Evolutionary conservation across 208 protist genomes (phyloP).

Genomic region (Wallacemonas sp.): DNA sequence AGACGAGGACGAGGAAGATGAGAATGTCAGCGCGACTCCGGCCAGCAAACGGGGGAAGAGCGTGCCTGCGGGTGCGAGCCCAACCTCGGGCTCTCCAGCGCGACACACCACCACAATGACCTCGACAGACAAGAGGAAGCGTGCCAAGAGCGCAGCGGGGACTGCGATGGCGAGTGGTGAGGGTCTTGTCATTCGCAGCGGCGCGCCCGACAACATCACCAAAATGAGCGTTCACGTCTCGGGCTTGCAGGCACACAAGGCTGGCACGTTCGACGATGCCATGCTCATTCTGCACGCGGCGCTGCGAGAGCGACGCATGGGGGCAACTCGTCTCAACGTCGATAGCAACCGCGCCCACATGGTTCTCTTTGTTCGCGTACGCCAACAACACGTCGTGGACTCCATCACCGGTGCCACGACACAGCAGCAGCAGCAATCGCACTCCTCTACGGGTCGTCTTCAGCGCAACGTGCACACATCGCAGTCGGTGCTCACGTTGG

Average conservation of each 20-base stretch:
- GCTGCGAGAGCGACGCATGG: constrained; percentile 48
- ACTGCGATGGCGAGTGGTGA: not conserved
- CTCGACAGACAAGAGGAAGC: constrained; percentile 9
- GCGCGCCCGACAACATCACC: not conserved
- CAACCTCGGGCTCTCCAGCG: constrained; percentile 4
- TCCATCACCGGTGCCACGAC: not conserved
- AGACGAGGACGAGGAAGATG: constrained; percentile 2
- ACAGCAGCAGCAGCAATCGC: constrained; percentile 8
- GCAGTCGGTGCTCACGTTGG: constrained; percentile 72
- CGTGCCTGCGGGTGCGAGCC: not conserved
- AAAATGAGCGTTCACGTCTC: constrained; percentile 39
- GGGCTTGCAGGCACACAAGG: constrained; percentile 41
- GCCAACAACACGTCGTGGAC: constrained; percentile 22
- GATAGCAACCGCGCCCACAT: constrained; percentile 85
- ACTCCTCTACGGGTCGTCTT: not conserved
- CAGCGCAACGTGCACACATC: not conserved
- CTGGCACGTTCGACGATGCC: constrained; percentile 34
- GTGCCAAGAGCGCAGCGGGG: constrained; percentile 3
- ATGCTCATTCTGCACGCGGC: constrained; percentile 37
- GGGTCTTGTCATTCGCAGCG: constrained; percentile 1
- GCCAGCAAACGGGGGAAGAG: not conserved
- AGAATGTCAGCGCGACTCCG: no score
- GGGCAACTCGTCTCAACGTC: constrained; percentile 79
- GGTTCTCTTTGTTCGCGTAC: constrained; percentile 70
- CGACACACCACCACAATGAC: not conserved